Evolutionary conservation across 169 alveolate species (phyloP), one percentile per base, ranked within the genome.

Genomic region (Plasmodium gaboni): DNA sequence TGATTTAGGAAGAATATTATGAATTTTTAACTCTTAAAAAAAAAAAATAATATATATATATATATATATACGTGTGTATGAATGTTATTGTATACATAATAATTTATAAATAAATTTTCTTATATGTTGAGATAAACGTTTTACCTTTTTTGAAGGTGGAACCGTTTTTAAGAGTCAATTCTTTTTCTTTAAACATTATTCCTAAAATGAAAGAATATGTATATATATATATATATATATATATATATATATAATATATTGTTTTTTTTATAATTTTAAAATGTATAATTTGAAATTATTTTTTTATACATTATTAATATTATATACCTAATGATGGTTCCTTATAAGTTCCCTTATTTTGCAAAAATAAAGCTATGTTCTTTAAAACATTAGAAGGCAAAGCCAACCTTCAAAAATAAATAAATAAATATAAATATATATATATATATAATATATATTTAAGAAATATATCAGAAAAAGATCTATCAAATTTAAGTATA

Each of bases 261-360:
- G 9, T 6, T 38, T 48, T 51, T 71, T 71, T 48, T 71, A 42
- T 71, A 6, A 22, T 71, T 51, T 69, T 55, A 55, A 55, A 55
- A 55, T 12, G 10, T 38, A 38, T 13, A 55, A 55, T 55, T 55
- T 50, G n/a, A 13, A 55, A 9, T 59, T 51, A 1, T 12, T 26
- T 78, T 48, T 78, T 65, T 57, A 69, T 64, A 7, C 7, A 38
- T 38, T 38, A 38, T 38, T 38, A 0, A 5, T 38, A 38, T 38
- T 64, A 15, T n/a, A 8, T 28, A 78, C 89, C 89, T 70, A 78
- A 69, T 22, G 53, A 78, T 44, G 89, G 89, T 55, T 78, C 89
- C 28, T 78, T 51, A 46, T 78, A 78, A 32, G 60, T 67, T 44
- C 89, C 89, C 19, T 65, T 70, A 26, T 51, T 15, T 65, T 78